Percentiles rank a stretch among this genome's conserved stretches.
Evolutionary conservation across 1,139 yeast species (phyloP).

Genomic region (Candida sp.): DNA sequence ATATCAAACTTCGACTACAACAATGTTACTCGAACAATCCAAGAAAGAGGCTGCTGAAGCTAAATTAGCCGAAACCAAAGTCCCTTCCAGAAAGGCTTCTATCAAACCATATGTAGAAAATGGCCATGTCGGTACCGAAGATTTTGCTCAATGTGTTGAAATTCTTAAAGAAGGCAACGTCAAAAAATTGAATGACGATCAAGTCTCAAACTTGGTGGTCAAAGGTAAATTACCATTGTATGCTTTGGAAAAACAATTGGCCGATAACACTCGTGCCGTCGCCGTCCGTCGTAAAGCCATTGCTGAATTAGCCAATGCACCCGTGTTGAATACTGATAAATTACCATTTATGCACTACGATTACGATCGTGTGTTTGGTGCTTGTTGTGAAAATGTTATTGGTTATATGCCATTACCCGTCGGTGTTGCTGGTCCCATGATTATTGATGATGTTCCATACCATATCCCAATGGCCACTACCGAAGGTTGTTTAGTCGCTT

Average conservation of each 20-base stretch:
- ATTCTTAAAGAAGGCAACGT: slow-evolving; percentile 72
- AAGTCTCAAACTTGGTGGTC: slow-evolving; percentile 69
- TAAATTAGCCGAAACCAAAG: slow-evolving; percentile 7
- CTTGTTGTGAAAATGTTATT: slow-evolving; percentile 98
- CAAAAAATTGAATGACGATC: slow-evolving; percentile 63
- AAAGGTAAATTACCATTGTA: slow-evolving; percentile 85
- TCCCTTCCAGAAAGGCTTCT: slow-evolving; percentile 5
- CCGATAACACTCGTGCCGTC: slow-evolving; percentile 89
- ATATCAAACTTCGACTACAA: slow-evolving; percentile 46
- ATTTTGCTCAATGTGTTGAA: slow-evolving; percentile 59
- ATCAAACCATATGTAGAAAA: slow-evolving; percentile 6
- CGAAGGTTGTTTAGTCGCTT: slow-evolving; percentile 97
- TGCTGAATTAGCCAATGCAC: slow-evolving; percentile 78
- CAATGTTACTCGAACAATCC: slow-evolving; percentile 36
- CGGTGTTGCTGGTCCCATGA: slow-evolving; percentile 96
- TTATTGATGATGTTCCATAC: slow-evolving; percentile 81
- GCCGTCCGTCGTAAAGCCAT: slow-evolving; percentile 88
- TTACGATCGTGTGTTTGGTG: slow-evolving; percentile 95
- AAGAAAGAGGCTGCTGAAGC: slow-evolving; percentile 5
- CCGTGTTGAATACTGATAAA: slow-evolving; percentile 66
- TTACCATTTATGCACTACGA: slow-evolving; percentile 85
- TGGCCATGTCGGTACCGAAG: slow-evolving; percentile 5
- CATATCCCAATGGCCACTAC: slow-evolving; percentile 99
- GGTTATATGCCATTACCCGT: slow-evolving; percentile 96
- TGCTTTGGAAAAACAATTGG: slow-evolving; percentile 89